Percentiles rank a stretch among this genome's conserved stretches.
These are phyloP conservation scores for Jamesozyma rosinii DNA, from an alignment of 805 yeast species.

Conservation along the genomic window DNA sequence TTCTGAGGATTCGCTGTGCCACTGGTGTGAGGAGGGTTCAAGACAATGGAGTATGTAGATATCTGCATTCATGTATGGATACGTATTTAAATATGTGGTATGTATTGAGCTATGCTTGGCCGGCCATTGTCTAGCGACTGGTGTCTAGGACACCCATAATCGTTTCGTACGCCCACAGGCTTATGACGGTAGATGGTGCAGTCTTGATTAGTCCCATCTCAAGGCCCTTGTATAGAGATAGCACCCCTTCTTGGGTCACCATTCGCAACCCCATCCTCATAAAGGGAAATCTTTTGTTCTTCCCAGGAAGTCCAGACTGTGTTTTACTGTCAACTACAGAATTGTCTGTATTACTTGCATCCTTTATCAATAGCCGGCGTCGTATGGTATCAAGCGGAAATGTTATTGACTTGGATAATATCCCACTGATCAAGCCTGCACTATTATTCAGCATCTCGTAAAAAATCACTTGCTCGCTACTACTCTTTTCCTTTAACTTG, in stretches of 20 bases:
- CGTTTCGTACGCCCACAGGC: conserved; percentile 50
- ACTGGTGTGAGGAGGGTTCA: no score
- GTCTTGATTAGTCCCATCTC: conserved; percentile 59
- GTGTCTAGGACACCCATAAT: neutral
- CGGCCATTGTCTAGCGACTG: neutral
- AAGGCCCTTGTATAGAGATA: conserved; percentile 65
- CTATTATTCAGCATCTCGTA: conserved; percentile 37
- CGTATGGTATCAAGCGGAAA: conserved; percentile 84
- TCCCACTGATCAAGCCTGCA: conserved; percentile 72
- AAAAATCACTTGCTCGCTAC: conserved; percentile 5
- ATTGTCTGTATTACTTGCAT: conserved; percentile 1
- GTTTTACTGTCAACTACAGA: neutral
- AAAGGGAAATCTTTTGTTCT: conserved; percentile 9
- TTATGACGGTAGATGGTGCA: conserved; percentile 64
- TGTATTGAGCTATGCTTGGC: no score
- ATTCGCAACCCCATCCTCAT: conserved; percentile 32
- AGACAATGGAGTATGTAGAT: no score
- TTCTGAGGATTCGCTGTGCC: no score
- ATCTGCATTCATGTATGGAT: no score
- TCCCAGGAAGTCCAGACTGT: no score
- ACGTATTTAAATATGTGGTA: no score
- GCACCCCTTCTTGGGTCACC: conserved; percentile 44
- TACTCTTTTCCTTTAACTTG: neutral
- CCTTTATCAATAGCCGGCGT: conserved; percentile 1
- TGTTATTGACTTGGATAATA: conserved; percentile 57